These are phyloP conservation scores for Botrytis byssoidea DNA, from an alignment of 2,329 filamentous ascomycete species.

Conservation along the genomic window DNA sequence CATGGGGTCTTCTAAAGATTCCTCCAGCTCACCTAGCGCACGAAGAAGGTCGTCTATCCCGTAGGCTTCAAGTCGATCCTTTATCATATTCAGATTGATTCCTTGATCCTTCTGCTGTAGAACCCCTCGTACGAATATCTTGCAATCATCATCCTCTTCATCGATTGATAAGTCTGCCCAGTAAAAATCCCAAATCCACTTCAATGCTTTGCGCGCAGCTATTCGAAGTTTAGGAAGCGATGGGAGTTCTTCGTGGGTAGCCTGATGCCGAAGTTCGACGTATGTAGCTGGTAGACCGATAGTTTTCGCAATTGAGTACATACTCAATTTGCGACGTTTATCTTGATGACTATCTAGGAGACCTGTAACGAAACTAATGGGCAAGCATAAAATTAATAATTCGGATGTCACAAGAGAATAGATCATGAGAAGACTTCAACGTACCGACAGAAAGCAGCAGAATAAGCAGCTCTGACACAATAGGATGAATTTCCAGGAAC, in stretches of 20 bases:
- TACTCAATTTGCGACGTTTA: slow-evolving; percentile 64
- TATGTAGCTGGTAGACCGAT: slow-evolving; percentile 73
- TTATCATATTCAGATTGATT: slow-evolving; percentile 24
- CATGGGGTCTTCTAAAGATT: slow-evolving; percentile 23
- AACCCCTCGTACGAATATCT: slow-evolving; percentile 28
- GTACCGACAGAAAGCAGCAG: slow-evolving; percentile 71
- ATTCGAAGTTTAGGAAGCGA: slow-evolving; percentile 69
- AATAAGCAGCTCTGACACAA: slow-evolving; percentile 67
- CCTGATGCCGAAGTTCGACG: slow-evolving; percentile 85
- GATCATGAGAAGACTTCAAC: slow-evolving; percentile 36
- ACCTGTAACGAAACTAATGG: slow-evolving; percentile 70
- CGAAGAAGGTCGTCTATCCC: slow-evolving; percentile 30
- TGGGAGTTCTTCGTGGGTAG: slow-evolving; percentile 84
- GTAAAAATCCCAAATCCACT: slow-evolving; percentile 89
- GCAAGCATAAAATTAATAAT: background rate
- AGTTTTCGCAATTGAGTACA: slow-evolving; percentile 69
- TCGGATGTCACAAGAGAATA: background rate
- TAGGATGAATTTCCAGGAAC: slow-evolving; percentile 44
- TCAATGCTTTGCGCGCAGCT: slow-evolving; percentile 67
- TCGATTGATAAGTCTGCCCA: slow-evolving; percentile 56
- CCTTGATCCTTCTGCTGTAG: slow-evolving; percentile 32
- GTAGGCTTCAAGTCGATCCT: slow-evolving; percentile 23
- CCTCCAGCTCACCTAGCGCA: slow-evolving; percentile 30
- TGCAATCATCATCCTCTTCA: slow-evolving; percentile 26
- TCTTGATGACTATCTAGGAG: slow-evolving; percentile 72